Base-by-base conservation (phyloP, 2,329 filamentous ascomycete species). In the Fusarium redolens region DNA sequence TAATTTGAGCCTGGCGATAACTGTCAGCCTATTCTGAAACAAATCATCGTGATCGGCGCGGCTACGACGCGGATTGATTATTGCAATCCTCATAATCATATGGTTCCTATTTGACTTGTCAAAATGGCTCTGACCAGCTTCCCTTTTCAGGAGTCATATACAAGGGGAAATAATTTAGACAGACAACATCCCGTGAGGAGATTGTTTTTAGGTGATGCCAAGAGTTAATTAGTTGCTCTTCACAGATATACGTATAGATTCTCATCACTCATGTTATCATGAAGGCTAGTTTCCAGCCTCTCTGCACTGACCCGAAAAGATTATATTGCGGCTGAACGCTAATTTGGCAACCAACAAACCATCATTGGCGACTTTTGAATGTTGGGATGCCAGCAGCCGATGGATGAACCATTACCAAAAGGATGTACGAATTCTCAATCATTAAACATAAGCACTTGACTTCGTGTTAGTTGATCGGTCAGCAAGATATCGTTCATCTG, bases 61-160 rank as follows among this genome's bases (percentile, higher is more conserved):
- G 65, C 61, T 52, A 59, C 30, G 41, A 54, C 50, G 33, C 44
- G 17, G 35, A 52, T 62, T 58, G 14, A 35, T 30, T 59, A 28
- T 38, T 48, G 38, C 37, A 38, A 43, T 43, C 28, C 35, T 43
- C 33, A 37, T 22, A 38, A 55, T 59, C 64, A 48, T 58, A 47
- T 45, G 56, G 61, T 72, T 55, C 31, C 9, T 28, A 45, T 37
- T 52, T 54, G 45, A 69, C 59, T 45, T 50, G 48, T 64, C 68
- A 65, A 70, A 50, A 70, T 35, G 28, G 28, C 28, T 56, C 37
- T 56, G 38, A 22, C 51, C 45, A 56, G 55, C 59, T 72, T 69
- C 60, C 69, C 43, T 20, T 65, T 69, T 61, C 30, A 68, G 54
- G 30, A 37, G 38, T 48, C 25, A 40, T 50, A 48, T 48, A 55